Evolutionary conservation across 2,329 filamentous ascomycete species (phyloP).

Genomic region (Aureobasidium zeae): DNA sequence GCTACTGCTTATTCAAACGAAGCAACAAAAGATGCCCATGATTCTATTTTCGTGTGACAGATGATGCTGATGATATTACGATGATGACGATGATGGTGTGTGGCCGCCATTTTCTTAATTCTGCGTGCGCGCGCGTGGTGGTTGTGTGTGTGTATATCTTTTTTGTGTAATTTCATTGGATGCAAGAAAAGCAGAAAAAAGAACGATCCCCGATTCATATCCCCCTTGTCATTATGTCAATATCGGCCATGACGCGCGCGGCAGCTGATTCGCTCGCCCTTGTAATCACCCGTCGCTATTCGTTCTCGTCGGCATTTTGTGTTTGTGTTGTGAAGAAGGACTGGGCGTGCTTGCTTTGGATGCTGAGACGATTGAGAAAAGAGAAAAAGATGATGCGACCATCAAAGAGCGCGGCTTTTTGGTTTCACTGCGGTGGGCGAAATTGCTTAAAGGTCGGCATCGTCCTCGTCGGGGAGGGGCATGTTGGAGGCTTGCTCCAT

Average conservation of each 20-base stretch:
- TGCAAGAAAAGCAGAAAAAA: constrained; percentile 14
- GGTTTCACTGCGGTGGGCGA: constrained; percentile 1
- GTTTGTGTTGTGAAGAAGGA: constrained; percentile 6
- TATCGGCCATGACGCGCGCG: constrained; percentile 10
- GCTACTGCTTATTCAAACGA: too few relatives aligned
- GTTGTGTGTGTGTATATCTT: constrained; percentile 1
- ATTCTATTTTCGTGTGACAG: too few relatives aligned
- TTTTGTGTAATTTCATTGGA: constrained; percentile 12
- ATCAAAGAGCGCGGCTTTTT: background rate
- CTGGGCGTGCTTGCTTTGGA: constrained; percentile 10
- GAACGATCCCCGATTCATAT: constrained; percentile 8
- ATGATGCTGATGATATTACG: too few relatives aligned
- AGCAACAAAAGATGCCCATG: too few relatives aligned
- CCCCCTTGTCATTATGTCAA: constrained; percentile 8
- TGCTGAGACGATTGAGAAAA: background rate
- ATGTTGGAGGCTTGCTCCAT: constrained; percentile 70
- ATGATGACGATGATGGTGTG: too few relatives aligned
- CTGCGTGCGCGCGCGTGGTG: too few relatives aligned
- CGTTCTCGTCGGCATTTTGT: constrained; percentile 3
- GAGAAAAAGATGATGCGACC: background rate
- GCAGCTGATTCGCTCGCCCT: constrained; percentile 9
- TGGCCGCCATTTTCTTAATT: too few relatives aligned
- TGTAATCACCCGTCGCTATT: background rate
- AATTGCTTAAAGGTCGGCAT: constrained; percentile 50
- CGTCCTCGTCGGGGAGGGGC: constrained; percentile 92